A percentile compares a stretch with the other conserved stretches of the same genome.
Evolutionary conservation across 129 eudicot genomes (phyloP).

Genomic region (Flaveria ramosissima): DNA sequence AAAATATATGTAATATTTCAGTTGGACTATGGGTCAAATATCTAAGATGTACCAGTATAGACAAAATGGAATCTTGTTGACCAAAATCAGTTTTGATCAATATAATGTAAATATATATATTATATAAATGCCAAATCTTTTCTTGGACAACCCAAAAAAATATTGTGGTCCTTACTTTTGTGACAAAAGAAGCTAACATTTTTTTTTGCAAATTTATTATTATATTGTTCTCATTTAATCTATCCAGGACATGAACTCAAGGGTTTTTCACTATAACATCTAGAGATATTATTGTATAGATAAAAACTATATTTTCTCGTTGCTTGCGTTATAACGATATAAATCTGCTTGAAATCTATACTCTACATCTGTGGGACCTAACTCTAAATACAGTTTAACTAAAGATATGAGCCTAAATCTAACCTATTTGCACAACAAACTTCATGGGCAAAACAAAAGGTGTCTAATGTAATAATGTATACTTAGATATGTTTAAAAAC

Average conservation of each 20-base stretch:
- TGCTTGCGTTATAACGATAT: background rate
- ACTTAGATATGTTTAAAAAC: background rate
- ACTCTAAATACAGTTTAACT: background rate
- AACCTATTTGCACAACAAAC: background rate
- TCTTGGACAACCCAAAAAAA: background rate
- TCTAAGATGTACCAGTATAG: background rate
- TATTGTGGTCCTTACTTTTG: background rate
- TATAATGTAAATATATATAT: background rate
- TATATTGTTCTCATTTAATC: too few species aligned
- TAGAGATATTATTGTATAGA: background rate
- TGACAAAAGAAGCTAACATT: background rate
- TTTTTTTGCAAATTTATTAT: too few species aligned
- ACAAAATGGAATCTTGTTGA: conserved; percentile 9
- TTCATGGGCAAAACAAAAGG: background rate
- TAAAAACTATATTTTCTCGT: background rate
- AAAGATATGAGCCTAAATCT: background rate
- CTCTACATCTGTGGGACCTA: background rate
- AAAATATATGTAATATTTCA: background rate
- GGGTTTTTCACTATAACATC: background rate
- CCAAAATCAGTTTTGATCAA: background rate
- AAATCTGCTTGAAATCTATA: background rate
- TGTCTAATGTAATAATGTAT: background rate
- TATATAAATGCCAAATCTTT: background rate
- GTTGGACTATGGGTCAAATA: background rate
- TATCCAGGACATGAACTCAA: background rate